Conservation (phyloP, 306 rosid species). For the Castanea mollissima region DNA sequence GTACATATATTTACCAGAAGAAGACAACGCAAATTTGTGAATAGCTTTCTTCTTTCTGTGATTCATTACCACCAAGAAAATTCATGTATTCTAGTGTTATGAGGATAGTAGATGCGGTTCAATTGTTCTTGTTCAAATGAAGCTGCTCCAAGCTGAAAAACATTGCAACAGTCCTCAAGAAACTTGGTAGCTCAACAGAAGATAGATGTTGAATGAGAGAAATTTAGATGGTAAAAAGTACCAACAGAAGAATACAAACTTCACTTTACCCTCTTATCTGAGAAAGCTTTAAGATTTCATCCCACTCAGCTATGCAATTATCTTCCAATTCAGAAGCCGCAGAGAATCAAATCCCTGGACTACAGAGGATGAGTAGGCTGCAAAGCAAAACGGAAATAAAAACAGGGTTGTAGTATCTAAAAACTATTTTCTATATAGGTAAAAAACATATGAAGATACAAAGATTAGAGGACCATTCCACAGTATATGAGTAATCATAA, state of each 20-base stretch:
- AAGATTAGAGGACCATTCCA: background rate
- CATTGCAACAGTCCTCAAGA: constrained; percentile 23
- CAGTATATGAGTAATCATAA: background rate
- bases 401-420: constrained; percentile 13
- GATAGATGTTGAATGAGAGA: constrained; percentile 9
- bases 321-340: constrained; percentile 89
- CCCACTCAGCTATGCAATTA: constrained; percentile 79
- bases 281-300: constrained; percentile 75
- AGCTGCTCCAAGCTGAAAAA: constrained; percentile 95
- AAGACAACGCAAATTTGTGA: constrained; percentile 72
- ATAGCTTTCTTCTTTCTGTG: constrained; percentile 43
- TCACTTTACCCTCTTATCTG: constrained; percentile 64
- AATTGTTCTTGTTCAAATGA: constrained; percentile 79
- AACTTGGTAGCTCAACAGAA: constrained; percentile 28
- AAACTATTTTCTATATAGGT: background rate
- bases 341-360: constrained; percentile 81
- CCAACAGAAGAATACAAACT: constrained; percentile 1
- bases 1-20: constrained; percentile 60
- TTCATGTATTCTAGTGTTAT: constrained; percentile 30
- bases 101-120: constrained; percentile 61
- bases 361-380: constrained; percentile 63
- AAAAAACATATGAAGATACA: too few species aligned
- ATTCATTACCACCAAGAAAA: constrained; percentile 27
- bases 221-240: constrained; percentile 3
- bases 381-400: constrained; percentile 32